A percentile compares a stretch with the other conserved stretches of the same genome.
Evolutionary conservation across 148 eudicot genomes (phyloP).

Genomic region (Arctostaphylos glauca): DNA sequence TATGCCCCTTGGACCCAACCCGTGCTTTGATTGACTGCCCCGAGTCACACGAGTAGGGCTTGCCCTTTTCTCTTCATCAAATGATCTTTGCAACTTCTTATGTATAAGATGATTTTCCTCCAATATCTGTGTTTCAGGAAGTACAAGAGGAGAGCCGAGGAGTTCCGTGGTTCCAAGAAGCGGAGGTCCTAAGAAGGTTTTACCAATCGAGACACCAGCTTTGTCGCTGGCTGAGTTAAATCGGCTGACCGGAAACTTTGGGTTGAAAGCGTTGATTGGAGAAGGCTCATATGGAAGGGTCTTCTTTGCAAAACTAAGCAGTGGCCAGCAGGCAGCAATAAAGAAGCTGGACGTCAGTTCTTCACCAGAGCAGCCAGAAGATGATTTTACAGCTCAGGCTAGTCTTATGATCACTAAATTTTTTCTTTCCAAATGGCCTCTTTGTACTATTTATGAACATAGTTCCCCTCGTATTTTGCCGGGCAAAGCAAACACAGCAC

Average conservation of each 20-base stretch:
- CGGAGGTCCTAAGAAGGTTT: slow-evolving; percentile 50
- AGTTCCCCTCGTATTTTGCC: neutral
- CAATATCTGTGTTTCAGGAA: slow-evolving; percentile 31
- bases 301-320: slow-evolving; percentile 51
- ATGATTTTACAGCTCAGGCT: slow-evolving; percentile 66
- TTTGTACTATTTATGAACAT: neutral
- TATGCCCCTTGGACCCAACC: no score
- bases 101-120: neutral
- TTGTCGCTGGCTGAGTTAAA: slow-evolving; percentile 57
- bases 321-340: slow-evolving; percentile 56
- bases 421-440: neutral
- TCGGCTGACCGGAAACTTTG: slow-evolving; percentile 51
- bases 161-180: slow-evolving; percentile 36
- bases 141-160: slow-evolving; percentile 70
- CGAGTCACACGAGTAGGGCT: no score
- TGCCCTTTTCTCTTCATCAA: no score
- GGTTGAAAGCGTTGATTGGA: slow-evolving; percentile 57
- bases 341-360: slow-evolving; percentile 70
- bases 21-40: no score
- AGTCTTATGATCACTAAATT: neutral
- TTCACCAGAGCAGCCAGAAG: slow-evolving; percentile 38
- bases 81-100: no score
- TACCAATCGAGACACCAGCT: slow-evolving; percentile 69
- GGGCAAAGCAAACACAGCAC: no score
- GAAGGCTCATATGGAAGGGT: slow-evolving; percentile 94